These are phyloP conservation scores for Fallopia convolvulus DNA, from an alignment of 148 eudicot species.

Conservation along the genomic window DNA sequence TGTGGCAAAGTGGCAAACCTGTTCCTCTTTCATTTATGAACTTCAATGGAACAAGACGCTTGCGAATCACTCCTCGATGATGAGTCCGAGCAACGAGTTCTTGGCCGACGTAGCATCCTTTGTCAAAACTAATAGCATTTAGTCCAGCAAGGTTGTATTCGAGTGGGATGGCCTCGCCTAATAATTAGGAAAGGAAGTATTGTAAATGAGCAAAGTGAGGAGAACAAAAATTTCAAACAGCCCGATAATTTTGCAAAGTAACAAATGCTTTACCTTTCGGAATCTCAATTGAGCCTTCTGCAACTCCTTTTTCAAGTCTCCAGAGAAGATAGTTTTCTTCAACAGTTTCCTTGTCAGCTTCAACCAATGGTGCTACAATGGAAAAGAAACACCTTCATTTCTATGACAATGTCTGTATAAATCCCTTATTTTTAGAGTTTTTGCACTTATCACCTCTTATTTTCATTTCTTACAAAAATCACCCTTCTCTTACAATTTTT, in stretches of 20 bases:
- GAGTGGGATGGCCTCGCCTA: conserved; percentile 96
- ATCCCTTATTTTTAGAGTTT: too few relatives aligned
- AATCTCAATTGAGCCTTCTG: conserved; percentile 90
- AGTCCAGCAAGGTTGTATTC: conserved; percentile 88
- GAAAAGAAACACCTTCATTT: not conserved
- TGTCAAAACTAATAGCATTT: conserved; percentile 88
- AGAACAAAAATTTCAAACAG: not conserved
- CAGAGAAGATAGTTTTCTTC: conserved; percentile 77
- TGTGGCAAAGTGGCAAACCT: conserved; percentile 41
- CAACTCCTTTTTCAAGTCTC: conserved; percentile 93
- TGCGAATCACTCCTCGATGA: conserved; percentile 85
- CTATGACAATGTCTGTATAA: not conserved
- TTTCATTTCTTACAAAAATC: too few relatives aligned
- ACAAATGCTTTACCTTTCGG: conserved; percentile 55
- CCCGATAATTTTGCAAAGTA: not conserved
- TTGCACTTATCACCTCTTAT: too few relatives aligned
- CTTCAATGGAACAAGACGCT: conserved; percentile 78
- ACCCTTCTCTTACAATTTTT: too few relatives aligned
- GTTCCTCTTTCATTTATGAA: conserved; percentile 52
- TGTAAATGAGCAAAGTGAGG: not conserved
- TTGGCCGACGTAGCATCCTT: conserved; percentile 98
- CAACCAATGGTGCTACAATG: conserved; percentile 77
- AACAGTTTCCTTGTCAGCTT: conserved; percentile 75
- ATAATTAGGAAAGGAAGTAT: not conserved
- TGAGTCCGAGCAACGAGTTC: conserved; percentile 96